Evolutionary conservation across 441 rosid species (phyloP), one percentile per base, ranked within the genome.

Genomic region (Pelargonium cotyledonis): DNA sequence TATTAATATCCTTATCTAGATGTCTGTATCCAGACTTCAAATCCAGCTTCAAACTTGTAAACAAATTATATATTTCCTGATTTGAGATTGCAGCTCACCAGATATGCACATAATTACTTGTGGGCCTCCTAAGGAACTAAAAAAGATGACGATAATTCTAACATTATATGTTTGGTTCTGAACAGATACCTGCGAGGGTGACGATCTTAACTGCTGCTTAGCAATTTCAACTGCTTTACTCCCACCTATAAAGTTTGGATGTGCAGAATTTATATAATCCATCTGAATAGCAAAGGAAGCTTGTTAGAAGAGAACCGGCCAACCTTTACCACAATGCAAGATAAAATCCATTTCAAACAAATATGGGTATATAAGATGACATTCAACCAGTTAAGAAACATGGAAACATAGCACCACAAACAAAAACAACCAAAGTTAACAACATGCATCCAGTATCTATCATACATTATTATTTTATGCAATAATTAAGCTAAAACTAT

Each of bases 211-310:
- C 77, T 86, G 91, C 67, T 87, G 95, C 74, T 73, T 72, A 49
- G 97, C 94, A 68, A 58, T 73, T 80, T 94, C 94, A 57, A 91
- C 94, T 72, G 98, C 97, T 83, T 82, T 94, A 69, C 90, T 89
- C 73, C 99, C 99, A 61, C 99, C 96, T 43, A 89, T 70, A 83
- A 94, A 95, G 76, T 86, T 91, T 74, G 96, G 91, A 81, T 95
- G 96, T 51, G 96, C 90, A 63, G 99, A 91, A 73, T 95, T 90
- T 72, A 91, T 89, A 77, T 89, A 91, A 80, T 85, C 99, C 97
- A 95, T 91, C 99, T 95, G 89, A 16, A 55, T 18, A 21, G 21
- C 9, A 4, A 58, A 58, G 14, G 49, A 44, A 44, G 11, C 49
- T 44, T 9, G 49, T 44, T 44, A 44, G 49, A 9, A 11, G 11